A percentile compares a stretch with the other conserved stretches of the same genome.
Evolutionary conservation across 176 grass and related monocot species (phyloP).

Genomic region (Lolium perenne): DNA sequence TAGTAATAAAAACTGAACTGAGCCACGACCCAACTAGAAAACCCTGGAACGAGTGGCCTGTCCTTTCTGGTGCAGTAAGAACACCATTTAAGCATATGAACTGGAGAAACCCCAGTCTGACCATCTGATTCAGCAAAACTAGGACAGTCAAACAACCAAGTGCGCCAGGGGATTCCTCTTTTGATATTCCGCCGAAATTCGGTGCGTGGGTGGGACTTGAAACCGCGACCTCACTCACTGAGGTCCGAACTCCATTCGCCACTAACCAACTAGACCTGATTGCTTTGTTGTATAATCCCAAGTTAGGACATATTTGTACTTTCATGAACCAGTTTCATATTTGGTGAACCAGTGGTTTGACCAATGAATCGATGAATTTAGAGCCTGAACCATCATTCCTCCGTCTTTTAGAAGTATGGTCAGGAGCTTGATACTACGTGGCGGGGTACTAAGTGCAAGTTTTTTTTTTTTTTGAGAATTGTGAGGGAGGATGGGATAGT

Average conservation of each 20-base stretch:
- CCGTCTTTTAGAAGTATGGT: not conserved
- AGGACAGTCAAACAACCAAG: constrained; percentile 7
- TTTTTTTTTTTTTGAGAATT: not conserved
- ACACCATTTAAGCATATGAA: not conserved
- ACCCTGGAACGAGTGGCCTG: not conserved
- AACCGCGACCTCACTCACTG: not conserved
- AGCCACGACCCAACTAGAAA: not conserved
- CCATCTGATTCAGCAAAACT: not conserved
- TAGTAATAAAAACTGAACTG: not conserved
- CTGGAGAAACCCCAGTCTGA: not conserved
- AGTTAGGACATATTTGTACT: not conserved
- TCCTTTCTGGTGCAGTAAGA: not conserved
- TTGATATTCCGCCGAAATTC: not conserved
- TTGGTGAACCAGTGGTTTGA: not conserved
- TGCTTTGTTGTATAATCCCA: not conserved
- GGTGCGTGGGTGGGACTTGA: not conserved
- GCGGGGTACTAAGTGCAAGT: not conserved
- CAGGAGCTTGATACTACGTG: not conserved
- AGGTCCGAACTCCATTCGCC: not conserved
- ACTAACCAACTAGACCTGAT: not conserved
- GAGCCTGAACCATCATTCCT: not conserved
- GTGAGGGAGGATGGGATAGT: constrained; percentile 6
- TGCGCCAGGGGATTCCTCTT: not conserved
- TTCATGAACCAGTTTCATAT: not conserved
- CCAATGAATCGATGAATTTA: constrained; percentile 13